Base-by-base conservation (phyloP, 2,329 filamentous ascomycete genomes). In the Calonectria hongkongensis region DNA sequence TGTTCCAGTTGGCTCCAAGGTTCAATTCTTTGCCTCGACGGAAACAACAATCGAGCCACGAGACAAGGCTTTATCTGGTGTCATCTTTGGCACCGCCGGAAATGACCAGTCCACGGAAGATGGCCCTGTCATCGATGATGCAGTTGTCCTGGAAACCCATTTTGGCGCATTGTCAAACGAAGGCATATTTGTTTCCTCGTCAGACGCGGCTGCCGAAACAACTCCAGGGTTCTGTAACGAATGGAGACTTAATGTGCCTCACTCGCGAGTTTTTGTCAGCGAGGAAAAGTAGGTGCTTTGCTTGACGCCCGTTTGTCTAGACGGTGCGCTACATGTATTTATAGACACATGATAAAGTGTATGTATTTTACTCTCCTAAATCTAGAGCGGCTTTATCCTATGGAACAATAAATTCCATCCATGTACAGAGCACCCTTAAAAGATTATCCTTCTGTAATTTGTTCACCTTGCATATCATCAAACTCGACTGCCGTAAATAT, bases 81-180 rank as follows among this genome's bases (percentile, higher is more conserved):
- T 83, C 12, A 78, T 82, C 2, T 86, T 86, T 66, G 84, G 85
- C 54, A 81, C 84, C 13, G 77, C 83, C 16, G 76, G 76, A 28
- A 71, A 68, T n/a, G 30, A 69, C 7, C 69, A 74, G 66, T n/a
- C 65, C 36, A 21, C 73, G 56, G 47, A 56, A 70, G 71, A 68
- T 13, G 58, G 67, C 47, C 9, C 51, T 12, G 33, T 63, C 25
- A 41, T 45, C 8, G 33, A 66, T 15, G 60, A 54, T 28, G 30
- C 54, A 62, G 36, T 48, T 2, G 68, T 84, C 81, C 69, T 86
- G 27, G 74, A 85, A 12, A 83, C 82, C 30, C 86, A 88, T 70
- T 94, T 95, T 79, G 92, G 93, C 27, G 91, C 89, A 12, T 83
- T 93, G 21, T 92, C 92, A 0, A 88, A 90, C 64, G 84, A 88